Base-by-base conservation (phyloP, 345 rosid genomes). In the Camelina hispida region DNA sequence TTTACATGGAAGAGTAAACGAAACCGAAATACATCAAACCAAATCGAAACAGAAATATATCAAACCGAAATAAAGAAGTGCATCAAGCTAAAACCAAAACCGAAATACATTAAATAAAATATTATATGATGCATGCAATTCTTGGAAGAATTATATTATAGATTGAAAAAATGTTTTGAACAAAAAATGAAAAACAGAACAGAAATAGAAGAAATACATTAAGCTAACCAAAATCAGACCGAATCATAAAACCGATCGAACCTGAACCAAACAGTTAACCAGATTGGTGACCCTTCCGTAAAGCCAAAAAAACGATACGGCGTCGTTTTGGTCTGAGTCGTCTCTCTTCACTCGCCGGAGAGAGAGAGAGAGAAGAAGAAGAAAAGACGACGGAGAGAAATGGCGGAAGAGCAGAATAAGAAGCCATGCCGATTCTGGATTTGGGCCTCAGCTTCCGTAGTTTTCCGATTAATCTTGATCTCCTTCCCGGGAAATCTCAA, bases 401-500 rank as follows among this genome's bases (percentile, higher is more conserved):
- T 66, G 77, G 63, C 64, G 65, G 81, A 72, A 56, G 77, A 72
- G 42, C 65, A 50, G 44, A 67, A 40, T 48, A 67, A 57, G 54
- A 61, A 74, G 65, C 65, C 59, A 56, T 66, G 69, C 38, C 61
- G 72, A 35, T 88, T 87, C 62, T 87, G 91, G 92, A 66, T 56
- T 58, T 90, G 94, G 96, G 70, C 72, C 28, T 23, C 63, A 2
- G 54, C 84, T 1, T 82, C 94, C 17, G 80, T 86, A 16, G 0
- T 81, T 18, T 74, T 86, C 78, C 67, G 96, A 69, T 81, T 85
- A 14, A 57, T 85, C 12, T 83, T 92, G 59, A 81, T 88, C 52
- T 86, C 81, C 63, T 87, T 86, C 82, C 83, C 87, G 2, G 73
- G 76, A 62, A 83, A 81, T 71, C 94, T 92, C 73, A 84, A 85